Conservation (phyloP, 164 flowering plant species). For the Akebia trifoliata region DNA sequence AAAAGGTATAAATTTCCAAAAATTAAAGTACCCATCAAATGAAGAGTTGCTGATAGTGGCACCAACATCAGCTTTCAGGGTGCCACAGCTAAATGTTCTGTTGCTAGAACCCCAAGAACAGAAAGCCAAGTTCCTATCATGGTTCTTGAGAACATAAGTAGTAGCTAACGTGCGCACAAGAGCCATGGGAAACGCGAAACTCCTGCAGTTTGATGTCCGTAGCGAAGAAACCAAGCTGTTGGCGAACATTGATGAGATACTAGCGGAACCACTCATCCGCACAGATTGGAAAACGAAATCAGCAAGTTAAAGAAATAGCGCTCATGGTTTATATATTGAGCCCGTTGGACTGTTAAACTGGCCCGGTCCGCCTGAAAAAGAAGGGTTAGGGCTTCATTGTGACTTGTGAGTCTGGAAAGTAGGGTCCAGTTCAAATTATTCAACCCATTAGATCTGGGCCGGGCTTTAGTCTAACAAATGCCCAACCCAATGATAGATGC, state of each 20-base stretch:
- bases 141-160: conserved; percentile 12
- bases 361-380: too few relatives aligned
- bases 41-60: conserved; percentile 12
- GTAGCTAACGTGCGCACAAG: conserved; percentile 33
- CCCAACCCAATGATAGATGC: too few relatives aligned
- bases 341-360: too few relatives aligned
- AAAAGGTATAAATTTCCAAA: neutral
- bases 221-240: conserved; percentile 21
- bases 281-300: neutral
- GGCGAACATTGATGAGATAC: conserved; percentile 14
- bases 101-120: conserved; percentile 14
- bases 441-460: too few relatives aligned
- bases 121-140: conserved; percentile 1
- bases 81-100: conserved; percentile 8
- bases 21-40: conserved; percentile 23
- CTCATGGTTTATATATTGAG: too few relatives aligned
- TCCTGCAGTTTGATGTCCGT: conserved; percentile 22
- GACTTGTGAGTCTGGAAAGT: too few relatives aligned
- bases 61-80: conserved; percentile 15
- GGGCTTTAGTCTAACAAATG: too few relatives aligned
- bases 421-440: too few relatives aligned
- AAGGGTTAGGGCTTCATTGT: too few relatives aligned
- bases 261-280: conserved; percentile 11
- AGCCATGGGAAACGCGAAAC: conserved; percentile 15
- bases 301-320: too few relatives aligned